Evolutionary conservation across 1,284 basidiomycete genomes (phyloP), one percentile per base, ranked within the genome.

Genomic region (Fistulinella cinereoalba): DNA sequence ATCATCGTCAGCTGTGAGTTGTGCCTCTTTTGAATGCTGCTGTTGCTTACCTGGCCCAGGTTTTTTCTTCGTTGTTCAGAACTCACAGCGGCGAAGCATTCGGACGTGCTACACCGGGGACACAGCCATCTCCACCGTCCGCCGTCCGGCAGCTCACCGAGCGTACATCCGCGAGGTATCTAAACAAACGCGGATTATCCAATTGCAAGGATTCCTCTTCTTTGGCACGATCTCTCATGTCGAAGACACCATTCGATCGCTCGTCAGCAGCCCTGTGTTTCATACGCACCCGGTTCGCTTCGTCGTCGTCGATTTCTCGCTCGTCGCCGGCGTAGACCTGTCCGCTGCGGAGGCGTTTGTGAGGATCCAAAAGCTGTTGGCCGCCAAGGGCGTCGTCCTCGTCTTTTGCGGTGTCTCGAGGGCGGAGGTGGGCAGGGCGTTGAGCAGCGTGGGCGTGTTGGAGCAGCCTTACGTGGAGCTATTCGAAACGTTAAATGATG

Each of bases 21-120:
- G 21, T 16, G 18, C n/a, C 10, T 16, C 28, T 25, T 46, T 18
- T 13, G 4, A 1, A 34, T 19, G 6, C 8, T 22, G 7, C 55
- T 7, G 33, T 44, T 32, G 5, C 5, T 21, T 4, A 4, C 24
- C 10, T 39, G 0, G 41, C 3, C 51, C 29, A 86, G 89, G 90
- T 63, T 80, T 97, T 67, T 97, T 97, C 73, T 98, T 99, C 61
- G 97, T 99, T 19, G 79, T 98, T 3, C 92, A 97, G 61, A 96
- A 89, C 55, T 95, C 92, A 0, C 85, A 86, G 53, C 68, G 90
- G 16, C 71, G 80, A 37, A 91, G 93, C 48, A 94, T 98, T 49
- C 80, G 95, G 15, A 78, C 84, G 0, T 73, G 89, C 19, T 85
- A 90, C 64, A 85, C 81, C 6, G 92, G 91, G 1, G 81, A 91